Base-by-base conservation (phyloP, 2,329 filamentous ascomycete genomes). In the Cercospora citrullina region DNA sequence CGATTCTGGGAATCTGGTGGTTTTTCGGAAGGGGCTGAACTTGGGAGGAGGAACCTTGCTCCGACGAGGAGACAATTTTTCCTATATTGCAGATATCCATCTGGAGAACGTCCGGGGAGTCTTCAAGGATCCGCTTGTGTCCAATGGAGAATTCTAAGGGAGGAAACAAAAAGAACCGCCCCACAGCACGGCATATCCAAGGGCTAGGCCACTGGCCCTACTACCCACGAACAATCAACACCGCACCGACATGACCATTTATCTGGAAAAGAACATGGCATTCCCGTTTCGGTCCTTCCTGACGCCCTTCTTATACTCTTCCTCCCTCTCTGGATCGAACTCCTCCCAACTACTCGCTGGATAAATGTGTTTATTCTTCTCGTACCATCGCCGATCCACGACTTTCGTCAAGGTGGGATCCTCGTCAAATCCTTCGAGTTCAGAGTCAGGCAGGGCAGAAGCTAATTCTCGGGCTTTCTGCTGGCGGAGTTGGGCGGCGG, bases 321-420 rank as follows among this genome's bases (percentile, higher is more conserved):
- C 92, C 69, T 93, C 92, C 79, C 91, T 92, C 69, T 92, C 92
- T 0, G 93, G 91, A 72, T 97, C 94, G 78, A 96, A 99, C 71
- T 96, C 91, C 74, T 94, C 92, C 95, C 95, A 99, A 58, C 94
- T 87, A 77, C 92, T 98, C 21, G 94, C 94, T 0, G 95, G 95
- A 78, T 94, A 99, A 67, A 99, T 98, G 80, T 99, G 95, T 81
- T 98, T 99, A 79, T 98, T 97, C 76, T 90, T 88, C 83, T 97
- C 93, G 79, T 97, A 99, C 95, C 95, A 99, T 68, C 95, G 85
- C 68, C 95, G 87, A 81, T 99, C 94, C 4, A 99, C 94, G 3
- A 99, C 94, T 78, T 97, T 98, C 3, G 94, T 98, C 70, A 91
- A 81, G 3, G 86, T 86, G 0, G 94, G 89, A 74, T 98, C 94